Evolutionary conservation across 2,329 filamentous ascomycete species (phyloP), one percentile per base, ranked within the genome.

Genomic region (Colletotrichum agaves): DNA sequence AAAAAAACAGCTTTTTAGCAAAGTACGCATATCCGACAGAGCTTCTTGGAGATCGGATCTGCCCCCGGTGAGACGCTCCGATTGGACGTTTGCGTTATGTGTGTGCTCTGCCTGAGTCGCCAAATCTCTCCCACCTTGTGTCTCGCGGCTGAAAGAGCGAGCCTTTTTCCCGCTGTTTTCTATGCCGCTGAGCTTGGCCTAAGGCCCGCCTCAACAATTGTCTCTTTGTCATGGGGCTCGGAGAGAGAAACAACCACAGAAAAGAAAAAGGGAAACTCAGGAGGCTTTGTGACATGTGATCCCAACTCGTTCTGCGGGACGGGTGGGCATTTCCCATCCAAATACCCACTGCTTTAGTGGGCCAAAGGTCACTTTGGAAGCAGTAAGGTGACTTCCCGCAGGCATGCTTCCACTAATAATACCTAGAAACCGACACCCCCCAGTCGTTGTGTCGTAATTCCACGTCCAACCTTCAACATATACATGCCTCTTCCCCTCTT

Each of bases 361-460:
- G 46, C 46, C 61, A 39, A 13, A 17, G 47, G 47, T 31, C 23
- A 31, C 27, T 50, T 23, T 50, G 23, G 47, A 50, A n/a, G 19
- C 47, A 12, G 19, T n/a, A 61, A 33, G 46, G 44, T 27, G 43
- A 43, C 31, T 37, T 63, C 41, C 50, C 23, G 21, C 6, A 46
- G 37, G 43, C 21, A 13, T 33, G 21, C 23, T 63, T 47, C 43
- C 53, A 65, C 50, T 64, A n/a, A n/a, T n/a, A n/a, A n/a, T n/a
- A n/a, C n/a, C n/a, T n/a, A 23, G 65, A 49, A 67, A 53, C 60
- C 46, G 19, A 46, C 31, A 31, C 37, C 46, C 64, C 64, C 55
- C 35, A 35, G 55, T 33, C 65, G 21, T 21, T 55, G 65, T 65
- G 65, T 60, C 65, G 65, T 60, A 63, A 41, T 65, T 53, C 52